These are phyloP conservation scores for Magnusiomyces fungicola DNA, from an alignment of 1,139 yeast genomes.

Conservation along the genomic window DNA sequence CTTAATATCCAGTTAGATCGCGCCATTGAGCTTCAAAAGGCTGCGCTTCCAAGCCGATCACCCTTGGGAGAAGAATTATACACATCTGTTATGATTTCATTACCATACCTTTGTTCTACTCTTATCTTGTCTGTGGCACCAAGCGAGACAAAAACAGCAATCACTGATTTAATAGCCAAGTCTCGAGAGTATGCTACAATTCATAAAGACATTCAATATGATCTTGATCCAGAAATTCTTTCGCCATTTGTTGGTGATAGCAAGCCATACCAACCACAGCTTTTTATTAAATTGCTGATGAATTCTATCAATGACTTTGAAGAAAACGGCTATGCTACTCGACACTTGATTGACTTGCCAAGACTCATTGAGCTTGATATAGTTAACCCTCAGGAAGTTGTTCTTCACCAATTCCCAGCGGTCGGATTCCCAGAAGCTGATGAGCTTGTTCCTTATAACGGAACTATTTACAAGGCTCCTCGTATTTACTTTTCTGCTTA, in stretches of 20 bases:
- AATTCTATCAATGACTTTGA: slow-evolving; percentile 37
- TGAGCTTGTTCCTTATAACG: slow-evolving; percentile 13
- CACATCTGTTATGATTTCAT: slow-evolving; percentile 53
- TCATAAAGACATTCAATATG: background rate
- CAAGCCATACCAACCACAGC: slow-evolving; percentile 49
- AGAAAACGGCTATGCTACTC: slow-evolving; percentile 15
- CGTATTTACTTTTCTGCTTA: slow-evolving; percentile 62
- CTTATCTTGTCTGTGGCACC: slow-evolving; percentile 10
- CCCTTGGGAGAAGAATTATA: slow-evolving; percentile 63
- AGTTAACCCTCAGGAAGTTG: slow-evolving; percentile 20
- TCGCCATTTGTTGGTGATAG: slow-evolving; percentile 33
- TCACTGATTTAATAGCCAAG: slow-evolving; percentile 16
- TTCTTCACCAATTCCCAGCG: slow-evolving; percentile 35
- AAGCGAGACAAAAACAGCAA: slow-evolving; percentile 6
- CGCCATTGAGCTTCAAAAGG: slow-evolving; percentile 50
- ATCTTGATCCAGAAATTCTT: slow-evolving; percentile 9
- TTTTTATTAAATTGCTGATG: slow-evolving; percentile 45
- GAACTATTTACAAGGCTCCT: slow-evolving; percentile 35
- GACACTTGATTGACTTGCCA: slow-evolving; percentile 11
- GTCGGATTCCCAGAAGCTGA: slow-evolving; percentile 27
- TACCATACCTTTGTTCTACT: slow-evolving; percentile 47
- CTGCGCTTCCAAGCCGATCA: slow-evolving; percentile 13
- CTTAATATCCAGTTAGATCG: slow-evolving; percentile 49
- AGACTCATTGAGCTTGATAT: slow-evolving; percentile 9
- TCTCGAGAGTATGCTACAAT: slow-evolving; percentile 18